Percentiles rank a stretch among this genome's conserved stretches.
phyloP scores from a whole-genome alignment of 202 grass and related monocot genomes.

The Schoenoplectus tabernaemontani region DNA sequence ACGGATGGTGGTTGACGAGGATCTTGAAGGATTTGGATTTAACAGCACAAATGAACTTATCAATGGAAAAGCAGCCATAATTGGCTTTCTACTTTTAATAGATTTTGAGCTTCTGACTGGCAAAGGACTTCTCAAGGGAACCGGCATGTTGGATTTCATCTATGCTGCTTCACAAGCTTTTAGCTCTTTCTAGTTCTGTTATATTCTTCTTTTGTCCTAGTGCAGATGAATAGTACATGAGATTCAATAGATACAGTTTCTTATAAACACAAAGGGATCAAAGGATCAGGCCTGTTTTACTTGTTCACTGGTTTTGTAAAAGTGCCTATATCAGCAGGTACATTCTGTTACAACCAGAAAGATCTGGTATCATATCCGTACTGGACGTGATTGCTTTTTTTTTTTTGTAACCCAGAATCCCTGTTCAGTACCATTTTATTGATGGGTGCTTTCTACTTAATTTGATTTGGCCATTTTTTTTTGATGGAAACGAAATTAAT shows the following conservation, averaged over 20 bases:
- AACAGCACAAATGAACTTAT: slow-evolving; percentile 61
- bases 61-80: slow-evolving; percentile 90
- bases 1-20: slow-evolving; percentile 83
- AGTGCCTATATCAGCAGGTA: background rate
- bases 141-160: slow-evolving; percentile 95
- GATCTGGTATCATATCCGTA: background rate
- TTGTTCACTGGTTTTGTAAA: background rate
- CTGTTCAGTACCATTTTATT: background rate
- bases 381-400: background rate
- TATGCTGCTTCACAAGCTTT: slow-evolving; percentile 68
- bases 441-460: background rate
- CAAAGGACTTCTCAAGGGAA: slow-evolving; percentile 95
- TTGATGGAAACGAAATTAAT: background rate
- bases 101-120: slow-evolving; percentile 98
- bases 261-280: background rate
- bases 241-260: background rate
- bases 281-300: background rate
- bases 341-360: background rate
- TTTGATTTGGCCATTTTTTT: slow-evolving; percentile 3
- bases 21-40: slow-evolving; percentile 88
- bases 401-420: background rate
- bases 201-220: background rate
- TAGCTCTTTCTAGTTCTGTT: slow-evolving; percentile 28
- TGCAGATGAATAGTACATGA: background rate
- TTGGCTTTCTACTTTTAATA: slow-evolving; percentile 83